A percentile compares a stretch with the other conserved stretches of the same genome.
These are phyloP conservation scores for Cryptomeria japonica DNA, from an alignment of 75 land plant species.

Conservation along the genomic window DNA sequence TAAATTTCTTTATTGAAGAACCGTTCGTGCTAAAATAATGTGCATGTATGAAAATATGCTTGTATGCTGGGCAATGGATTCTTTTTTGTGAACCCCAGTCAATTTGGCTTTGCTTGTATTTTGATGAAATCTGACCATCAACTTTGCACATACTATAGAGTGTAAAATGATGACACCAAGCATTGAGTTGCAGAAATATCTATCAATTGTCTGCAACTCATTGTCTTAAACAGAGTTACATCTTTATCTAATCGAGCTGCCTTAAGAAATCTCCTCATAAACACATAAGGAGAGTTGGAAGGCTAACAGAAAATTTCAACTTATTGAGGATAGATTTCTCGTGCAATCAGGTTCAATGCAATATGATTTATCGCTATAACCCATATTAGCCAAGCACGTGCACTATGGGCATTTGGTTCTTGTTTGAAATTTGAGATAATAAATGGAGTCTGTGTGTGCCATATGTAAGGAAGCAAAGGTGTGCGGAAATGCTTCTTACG, in stretches of 20 bases:
- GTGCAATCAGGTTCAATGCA: constrained; percentile 11
- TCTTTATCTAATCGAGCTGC: constrained; percentile 31
- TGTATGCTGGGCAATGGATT: constrained; percentile 30
- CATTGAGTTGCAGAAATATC: background rate
- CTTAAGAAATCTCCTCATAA: constrained; percentile 40
- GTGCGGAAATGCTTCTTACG: too few relatives aligned
- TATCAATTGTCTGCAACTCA: too few relatives aligned
- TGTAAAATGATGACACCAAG: background rate
- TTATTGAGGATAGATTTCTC: constrained; percentile 42
- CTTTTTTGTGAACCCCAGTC: constrained; percentile 40
- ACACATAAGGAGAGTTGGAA: constrained; percentile 54
- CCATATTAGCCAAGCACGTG: background rate
- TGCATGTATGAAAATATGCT: too few relatives aligned
- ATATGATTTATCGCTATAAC: background rate
- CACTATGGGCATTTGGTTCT: background rate
- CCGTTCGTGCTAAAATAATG: too few relatives aligned
- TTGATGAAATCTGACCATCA: constrained; percentile 34
- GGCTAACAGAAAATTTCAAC: constrained; percentile 29
- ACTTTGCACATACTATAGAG: constrained; percentile 27
- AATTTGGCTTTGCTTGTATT: constrained; percentile 26
- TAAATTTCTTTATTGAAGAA: too few relatives aligned
- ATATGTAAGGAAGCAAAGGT: too few relatives aligned
- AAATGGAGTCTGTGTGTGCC: background rate
- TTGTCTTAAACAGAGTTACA: too few relatives aligned
- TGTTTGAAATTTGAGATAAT: background rate